These are phyloP conservation scores for Acanthamoeba triangularis DNA, from an alignment of 208 protist species.

Conservation along the genomic window DNA sequence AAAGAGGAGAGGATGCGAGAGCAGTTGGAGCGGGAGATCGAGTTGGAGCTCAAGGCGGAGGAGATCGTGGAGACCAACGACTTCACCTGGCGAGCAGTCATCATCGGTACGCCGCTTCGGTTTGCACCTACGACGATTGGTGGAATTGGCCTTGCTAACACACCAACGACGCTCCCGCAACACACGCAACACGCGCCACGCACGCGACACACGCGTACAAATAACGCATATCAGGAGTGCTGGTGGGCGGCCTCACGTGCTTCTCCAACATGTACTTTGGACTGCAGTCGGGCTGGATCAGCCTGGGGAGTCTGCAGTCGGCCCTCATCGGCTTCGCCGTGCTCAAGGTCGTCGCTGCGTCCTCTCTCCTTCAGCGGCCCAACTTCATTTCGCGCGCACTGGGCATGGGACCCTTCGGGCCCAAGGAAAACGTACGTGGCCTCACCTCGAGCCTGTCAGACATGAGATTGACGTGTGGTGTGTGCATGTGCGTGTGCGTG, in stretches of 20 bases:
- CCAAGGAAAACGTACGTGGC: conserved; percentile 68
- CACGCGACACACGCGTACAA: no score
- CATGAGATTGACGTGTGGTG: not conserved
- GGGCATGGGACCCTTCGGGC: conserved; percentile 17
- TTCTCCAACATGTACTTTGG: conserved; percentile 90
- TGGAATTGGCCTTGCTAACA: no score
- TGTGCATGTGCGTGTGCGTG: no score
- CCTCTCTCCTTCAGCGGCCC: not conserved
- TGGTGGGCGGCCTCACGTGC: conserved; percentile 79
- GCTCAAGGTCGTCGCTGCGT: conserved; percentile 77
- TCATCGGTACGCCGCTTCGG: not conserved
- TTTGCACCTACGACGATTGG: not conserved
- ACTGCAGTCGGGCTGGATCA: conserved; percentile 86
- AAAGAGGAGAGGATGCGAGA: not conserved
- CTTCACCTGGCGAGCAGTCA: conserved; percentile 46
- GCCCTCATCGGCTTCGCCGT: conserved; percentile 85
- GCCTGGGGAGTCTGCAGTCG: conserved; percentile 85
- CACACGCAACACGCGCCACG: no score
- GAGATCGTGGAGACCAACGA: not conserved
- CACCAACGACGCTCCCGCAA: no score
- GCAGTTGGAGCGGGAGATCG: conserved; percentile 9
- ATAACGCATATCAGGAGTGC: no score
- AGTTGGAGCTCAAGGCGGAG: conserved; percentile 30
- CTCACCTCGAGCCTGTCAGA: not conserved
- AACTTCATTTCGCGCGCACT: not conserved